phyloP scores from a whole-genome alignment of 2,329 filamentous ascomycete species.

The Colletotrichum spaethianum region DNA sequence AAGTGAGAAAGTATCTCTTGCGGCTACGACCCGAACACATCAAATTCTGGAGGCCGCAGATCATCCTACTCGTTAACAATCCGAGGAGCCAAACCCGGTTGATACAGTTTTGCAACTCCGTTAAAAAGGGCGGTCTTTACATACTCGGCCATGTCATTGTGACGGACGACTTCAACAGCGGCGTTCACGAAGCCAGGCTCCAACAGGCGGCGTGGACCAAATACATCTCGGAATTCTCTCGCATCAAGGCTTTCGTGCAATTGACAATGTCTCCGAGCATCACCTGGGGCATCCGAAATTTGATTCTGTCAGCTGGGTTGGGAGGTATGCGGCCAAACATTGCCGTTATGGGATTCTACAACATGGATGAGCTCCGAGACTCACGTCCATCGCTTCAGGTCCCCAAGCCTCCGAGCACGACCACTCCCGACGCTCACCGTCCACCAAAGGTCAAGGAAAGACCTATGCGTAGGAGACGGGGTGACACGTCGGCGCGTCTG shows the following conservation, averaged over 20 bases:
- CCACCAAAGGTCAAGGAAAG: conserved; percentile 51
- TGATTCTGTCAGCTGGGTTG: conserved; percentile 84
- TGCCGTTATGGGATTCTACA: conserved; percentile 84
- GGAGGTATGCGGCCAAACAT: conserved; percentile 94
- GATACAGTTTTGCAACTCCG: conserved; percentile 91
- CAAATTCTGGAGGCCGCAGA: conserved; percentile 93
- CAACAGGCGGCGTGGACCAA: conserved; percentile 89
- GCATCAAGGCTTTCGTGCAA: conserved; percentile 91
- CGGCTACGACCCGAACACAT: conserved; percentile 90
- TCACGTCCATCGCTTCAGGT: conserved; percentile 70
- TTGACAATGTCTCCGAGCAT: conserved; percentile 86
- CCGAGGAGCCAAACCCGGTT: conserved; percentile 85
- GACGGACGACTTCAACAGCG: conserved; percentile 82
- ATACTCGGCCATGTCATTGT: conserved; percentile 92
- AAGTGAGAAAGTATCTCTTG: conserved; percentile 89
- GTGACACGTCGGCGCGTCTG: conserved; percentile 69
- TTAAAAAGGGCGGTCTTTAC: conserved; percentile 90
- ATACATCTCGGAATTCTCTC: conserved; percentile 85
- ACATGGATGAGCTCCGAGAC: conserved; percentile 81
- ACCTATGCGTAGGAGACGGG: conserved; percentile 56
- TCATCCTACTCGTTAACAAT: conserved; percentile 86
- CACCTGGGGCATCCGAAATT: conserved; percentile 88
- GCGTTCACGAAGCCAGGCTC: conserved; percentile 84
- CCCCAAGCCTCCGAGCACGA: conserved; percentile 61
- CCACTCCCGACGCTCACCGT: conserved; percentile 50